Base-by-base conservation (phyloP, 495 filamentous ascomycete species). In the Aspergillus indologenus region DNA sequence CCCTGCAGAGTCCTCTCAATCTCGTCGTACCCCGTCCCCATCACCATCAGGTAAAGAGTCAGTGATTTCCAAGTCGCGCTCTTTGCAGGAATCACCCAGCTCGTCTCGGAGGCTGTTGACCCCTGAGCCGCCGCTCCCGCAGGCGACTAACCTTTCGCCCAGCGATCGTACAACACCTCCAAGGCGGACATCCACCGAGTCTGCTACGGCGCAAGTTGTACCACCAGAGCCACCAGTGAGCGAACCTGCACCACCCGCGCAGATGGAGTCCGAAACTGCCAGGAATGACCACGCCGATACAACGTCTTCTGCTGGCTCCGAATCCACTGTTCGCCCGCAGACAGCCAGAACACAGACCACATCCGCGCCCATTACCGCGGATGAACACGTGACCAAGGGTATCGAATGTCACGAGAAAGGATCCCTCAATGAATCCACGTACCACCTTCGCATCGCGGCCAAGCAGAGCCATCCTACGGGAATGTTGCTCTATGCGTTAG, bases 401-500 rank as follows among this genome's bases (percentile, higher is more conserved):
- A 91, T 98, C 58, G 88, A 90, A 59, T 83, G 87, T 45, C 95
- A 98, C 64, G 90, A 96, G 68, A 83, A 84, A 17, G 94, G 94
- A 22, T 85, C 87, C 0, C 76, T 96, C 23, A 88, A 89, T 48
- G 91, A 98, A 68, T 96, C 92, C 0, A 96, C 95, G 2, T 98
- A 96, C 70, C 94, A 98, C 68, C 80, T 98, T 24, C 89, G 94
- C 11, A 83, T 96, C 65, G 94, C 94, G 5, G 95, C 94, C 2
- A 87, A 87, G 62, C 85, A 87, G 44, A 87, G 88, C 14, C 85
- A 94, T 53, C 92, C 94, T 0, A 96, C 91, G 0, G 94, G 86
- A 14, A 98, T 98, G 94, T 79, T 98, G 6, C 79, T 98, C 9
- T 98, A 96, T 71, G 95, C 93, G 5, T 81, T 98, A 44, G 95